phyloP scores from a whole-genome alignment of 2,329 filamentous ascomycete genomes.

The Tolypocladium tropicale region DNA sequence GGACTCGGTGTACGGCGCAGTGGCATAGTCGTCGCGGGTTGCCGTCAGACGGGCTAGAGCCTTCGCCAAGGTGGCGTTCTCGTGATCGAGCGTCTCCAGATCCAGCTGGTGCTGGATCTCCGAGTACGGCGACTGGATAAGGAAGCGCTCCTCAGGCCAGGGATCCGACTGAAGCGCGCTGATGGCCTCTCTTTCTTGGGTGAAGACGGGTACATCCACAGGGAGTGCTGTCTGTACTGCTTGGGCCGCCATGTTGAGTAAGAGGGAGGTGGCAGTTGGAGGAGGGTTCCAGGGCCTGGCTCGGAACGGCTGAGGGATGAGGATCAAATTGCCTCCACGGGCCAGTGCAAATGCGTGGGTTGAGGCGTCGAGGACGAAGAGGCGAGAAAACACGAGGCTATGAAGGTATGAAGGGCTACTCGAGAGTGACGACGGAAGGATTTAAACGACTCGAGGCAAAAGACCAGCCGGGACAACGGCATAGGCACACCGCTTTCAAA shows the following conservation, averaged over 20 bases:
- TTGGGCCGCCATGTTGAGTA: slow-evolving; percentile 16
- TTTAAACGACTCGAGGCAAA: background rate
- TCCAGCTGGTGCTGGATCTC: slow-evolving; percentile 62
- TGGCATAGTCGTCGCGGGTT: slow-evolving; percentile 63
- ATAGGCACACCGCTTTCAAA: background rate
- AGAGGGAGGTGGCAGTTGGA: background rate
- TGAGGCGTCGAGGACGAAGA: background rate
- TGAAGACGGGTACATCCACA: slow-evolving; percentile 13
- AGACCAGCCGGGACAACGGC: background rate
- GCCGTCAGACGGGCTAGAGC: slow-evolving; percentile 57
- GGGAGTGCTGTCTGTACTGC: slow-evolving; percentile 13
- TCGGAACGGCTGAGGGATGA: background rate
- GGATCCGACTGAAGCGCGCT: slow-evolving; percentile 14
- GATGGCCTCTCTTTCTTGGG: slow-evolving; percentile 13
- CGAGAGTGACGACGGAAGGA: background rate
- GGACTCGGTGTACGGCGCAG: slow-evolving; percentile 56
- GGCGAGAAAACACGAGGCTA: background rate
- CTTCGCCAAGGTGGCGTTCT: slow-evolving; percentile 60
- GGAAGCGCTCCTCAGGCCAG: slow-evolving; percentile 13
- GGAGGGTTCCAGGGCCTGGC: background rate
- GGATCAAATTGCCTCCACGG: background rate
- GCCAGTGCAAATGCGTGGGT: background rate
- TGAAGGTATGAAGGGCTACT: background rate
- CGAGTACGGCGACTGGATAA: slow-evolving; percentile 70
- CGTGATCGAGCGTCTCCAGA: slow-evolving; percentile 52